Percentiles rank a stretch among this genome's conserved stretches.
Evolutionary conservation across 495 filamentous ascomycete species (phyloP).

Genomic region (Lasiosphaeria hispida): DNA sequence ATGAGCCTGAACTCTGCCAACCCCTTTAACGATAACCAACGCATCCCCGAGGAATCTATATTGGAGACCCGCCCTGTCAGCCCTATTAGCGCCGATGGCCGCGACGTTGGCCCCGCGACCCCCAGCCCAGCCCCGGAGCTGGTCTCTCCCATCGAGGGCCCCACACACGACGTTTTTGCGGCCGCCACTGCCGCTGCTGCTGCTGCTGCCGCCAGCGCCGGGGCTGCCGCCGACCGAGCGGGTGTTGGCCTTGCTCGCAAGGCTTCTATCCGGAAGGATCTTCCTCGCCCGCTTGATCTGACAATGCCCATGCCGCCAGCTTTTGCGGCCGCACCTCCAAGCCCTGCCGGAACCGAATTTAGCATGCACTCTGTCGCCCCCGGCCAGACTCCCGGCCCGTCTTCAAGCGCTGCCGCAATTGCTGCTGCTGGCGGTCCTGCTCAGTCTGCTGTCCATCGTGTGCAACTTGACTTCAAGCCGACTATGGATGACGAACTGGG

Average conservation of each 20-base stretch:
- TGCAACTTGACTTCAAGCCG: conserved; percentile 93
- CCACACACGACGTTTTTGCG: conserved; percentile 22
- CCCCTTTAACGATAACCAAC: conserved; percentile 50
- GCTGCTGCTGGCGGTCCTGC: conserved; percentile 55
- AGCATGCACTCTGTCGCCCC: conserved; percentile 52
- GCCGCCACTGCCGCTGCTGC: conserved; percentile 43
- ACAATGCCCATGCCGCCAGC: conserved; percentile 37
- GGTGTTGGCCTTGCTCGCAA: conserved; percentile 41
- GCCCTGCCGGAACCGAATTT: conserved; percentile 60
- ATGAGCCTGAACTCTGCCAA: conserved; percentile 45
- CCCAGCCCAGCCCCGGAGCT: conserved; percentile 28
- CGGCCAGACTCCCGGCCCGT: conserved; percentile 44
- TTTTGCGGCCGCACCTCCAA: conserved; percentile 42
- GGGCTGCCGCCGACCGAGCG: conserved; percentile 29
- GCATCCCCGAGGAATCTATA: conserved; percentile 32
- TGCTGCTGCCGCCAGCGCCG: conserved; percentile 35
- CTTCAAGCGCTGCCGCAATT: conserved; percentile 48
- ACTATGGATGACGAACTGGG: conserved; percentile 89
- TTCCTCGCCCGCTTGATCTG: conserved; percentile 48
- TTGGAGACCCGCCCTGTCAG: conserved; percentile 18
- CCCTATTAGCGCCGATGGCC: conserved; percentile 41
- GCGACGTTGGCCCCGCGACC: conserved; percentile 31
- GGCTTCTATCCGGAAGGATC: conserved; percentile 43
- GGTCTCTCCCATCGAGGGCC: conserved; percentile 28
- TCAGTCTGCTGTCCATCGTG: conserved; percentile 70